Base-by-base conservation (phyloP, 371 early-diverging fungal genomes). In the Mortierella sp. region DNA sequence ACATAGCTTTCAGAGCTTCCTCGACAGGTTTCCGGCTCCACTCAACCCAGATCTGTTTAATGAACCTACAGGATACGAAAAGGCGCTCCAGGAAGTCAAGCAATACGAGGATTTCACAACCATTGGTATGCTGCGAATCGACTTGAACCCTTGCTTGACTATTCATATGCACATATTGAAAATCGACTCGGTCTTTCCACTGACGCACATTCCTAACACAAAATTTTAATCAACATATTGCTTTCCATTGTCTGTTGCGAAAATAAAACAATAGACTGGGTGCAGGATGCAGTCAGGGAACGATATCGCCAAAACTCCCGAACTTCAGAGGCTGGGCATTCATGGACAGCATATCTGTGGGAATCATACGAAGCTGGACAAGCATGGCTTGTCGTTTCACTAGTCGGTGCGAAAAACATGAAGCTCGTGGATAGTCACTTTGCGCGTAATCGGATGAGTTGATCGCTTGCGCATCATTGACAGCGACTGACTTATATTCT, bases 51-150 rank as follows among this genome's bases (percentile, higher is more conserved):
- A 85, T 44, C 70, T 85, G 45, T 85, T 85, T 63, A 85, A 85
- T 58, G 86, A 85, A 68, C 86, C 86, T 14, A 85, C 86, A 72
- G 86, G 86, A 70, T 85, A 90, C 54, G 92, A 93, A 74, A 91
- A 91, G 82, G 94, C 91, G 55, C 79, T 93, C 52, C 90, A 92
- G 78, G 88, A 89, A 75, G 93, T 94, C 28, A 92, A 92, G 70
- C 90, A 96, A 72, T 97, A 96, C 83, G 95, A 96, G 78, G 97
- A 97, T 82, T 97, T 96, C 78, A 94, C 93, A 42, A 97, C 97
- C 24, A 95, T 96, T 77, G 95, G 94, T 91, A 89, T 26, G 73
- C 10, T 10, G 10, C 68, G 38, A 42, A 42, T 21, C 38, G 9
- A 1, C 8, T 11, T 38, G 4, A 42, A 68, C 24, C 68, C 42